These are phyloP conservation scores for Cairneyella variabilis DNA, from an alignment of 495 filamentous ascomycete genomes.

Conservation along the genomic window DNA sequence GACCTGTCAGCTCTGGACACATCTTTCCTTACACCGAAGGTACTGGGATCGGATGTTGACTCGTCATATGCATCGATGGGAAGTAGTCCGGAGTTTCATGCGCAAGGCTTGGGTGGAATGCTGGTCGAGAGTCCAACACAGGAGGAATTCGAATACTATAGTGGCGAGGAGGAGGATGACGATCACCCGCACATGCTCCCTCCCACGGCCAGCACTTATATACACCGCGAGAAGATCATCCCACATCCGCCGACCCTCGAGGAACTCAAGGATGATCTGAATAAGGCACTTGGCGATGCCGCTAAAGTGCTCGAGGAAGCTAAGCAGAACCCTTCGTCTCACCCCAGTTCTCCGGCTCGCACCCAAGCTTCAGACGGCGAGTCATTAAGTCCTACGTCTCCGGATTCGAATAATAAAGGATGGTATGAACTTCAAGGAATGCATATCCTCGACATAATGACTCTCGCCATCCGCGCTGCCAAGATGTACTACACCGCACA, in stretches of 20 bases:
- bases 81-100: constrained; percentile 47
- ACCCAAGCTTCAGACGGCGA: constrained; percentile 8
- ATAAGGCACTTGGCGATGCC: constrained; percentile 60
- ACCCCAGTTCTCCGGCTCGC: constrained; percentile 10
- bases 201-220: constrained; percentile 94
- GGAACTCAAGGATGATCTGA: constrained; percentile 71
- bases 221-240: constrained; percentile 76
- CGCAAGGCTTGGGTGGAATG: constrained; percentile 29
- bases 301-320: constrained; percentile 54
- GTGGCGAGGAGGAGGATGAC: constrained; percentile 56
- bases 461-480: constrained; percentile 87
- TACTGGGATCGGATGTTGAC: constrained; percentile 41
- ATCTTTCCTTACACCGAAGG: constrained; percentile 35
- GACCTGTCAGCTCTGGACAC: constrained; percentile 40
- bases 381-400: constrained; percentile 15
- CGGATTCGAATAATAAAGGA: constrained; percentile 45
- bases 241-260: constrained; percentile 81
- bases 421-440: constrained; percentile 88
- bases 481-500: constrained; percentile 93
- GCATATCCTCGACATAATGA: constrained; percentile 87
- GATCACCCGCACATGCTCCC: constrained; percentile 77
- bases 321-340: constrained; percentile 18
- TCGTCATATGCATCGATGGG: constrained; percentile 54
- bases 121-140: constrained; percentile 35
- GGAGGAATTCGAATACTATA: constrained; percentile 48